Conservation (phyloP, 768 basidiomycete species). For the Scleroderma citrinum region DNA sequence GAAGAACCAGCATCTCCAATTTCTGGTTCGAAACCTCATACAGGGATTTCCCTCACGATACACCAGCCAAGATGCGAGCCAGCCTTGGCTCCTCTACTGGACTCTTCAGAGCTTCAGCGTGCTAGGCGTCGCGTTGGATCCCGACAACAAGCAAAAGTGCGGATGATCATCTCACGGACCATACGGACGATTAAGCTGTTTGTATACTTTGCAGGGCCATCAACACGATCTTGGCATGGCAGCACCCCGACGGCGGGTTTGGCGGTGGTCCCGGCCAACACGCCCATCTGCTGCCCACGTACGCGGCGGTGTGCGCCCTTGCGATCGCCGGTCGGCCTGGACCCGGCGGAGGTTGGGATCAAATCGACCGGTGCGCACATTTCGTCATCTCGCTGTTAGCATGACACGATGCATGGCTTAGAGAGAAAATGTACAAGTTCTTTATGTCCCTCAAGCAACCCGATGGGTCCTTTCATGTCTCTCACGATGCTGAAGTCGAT, state of each 20-base stretch:
- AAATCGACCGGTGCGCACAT: conserved; percentile 64
- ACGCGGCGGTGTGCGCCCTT: conserved; percentile 79
- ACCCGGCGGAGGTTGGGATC: conserved; percentile 75
- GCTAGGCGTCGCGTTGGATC: conserved; percentile 74
- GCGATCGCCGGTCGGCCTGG: conserved; percentile 78
- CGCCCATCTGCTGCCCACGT: conserved; percentile 84
- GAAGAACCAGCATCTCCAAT: conserved; percentile 66
- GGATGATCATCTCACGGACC: conserved; percentile 11
- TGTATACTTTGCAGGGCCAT: conserved; percentile 48
- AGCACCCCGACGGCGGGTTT: conserved; percentile 87
- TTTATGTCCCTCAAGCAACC: conserved; percentile 89
- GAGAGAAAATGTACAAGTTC: conserved; percentile 76
- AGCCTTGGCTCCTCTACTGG: conserved; percentile 97
- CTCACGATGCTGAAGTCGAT: conserved; percentile 86
- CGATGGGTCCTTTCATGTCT: conserved; percentile 91
- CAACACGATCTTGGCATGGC: conserved; percentile 73
- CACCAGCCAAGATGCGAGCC: conserved; percentile 83
- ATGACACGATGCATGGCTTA: conserved; percentile 19
- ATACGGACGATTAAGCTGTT: background rate
- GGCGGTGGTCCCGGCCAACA: conserved; percentile 87
- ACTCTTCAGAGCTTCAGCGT: conserved; percentile 77
- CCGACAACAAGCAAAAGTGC: conserved; percentile 69
- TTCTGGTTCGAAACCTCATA: conserved; percentile 61
- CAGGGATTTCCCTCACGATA: conserved; percentile 81
- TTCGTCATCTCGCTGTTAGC: no score